phyloP scores from a whole-genome alignment of 345 rosid species.

The Aegle marmelos region DNA sequence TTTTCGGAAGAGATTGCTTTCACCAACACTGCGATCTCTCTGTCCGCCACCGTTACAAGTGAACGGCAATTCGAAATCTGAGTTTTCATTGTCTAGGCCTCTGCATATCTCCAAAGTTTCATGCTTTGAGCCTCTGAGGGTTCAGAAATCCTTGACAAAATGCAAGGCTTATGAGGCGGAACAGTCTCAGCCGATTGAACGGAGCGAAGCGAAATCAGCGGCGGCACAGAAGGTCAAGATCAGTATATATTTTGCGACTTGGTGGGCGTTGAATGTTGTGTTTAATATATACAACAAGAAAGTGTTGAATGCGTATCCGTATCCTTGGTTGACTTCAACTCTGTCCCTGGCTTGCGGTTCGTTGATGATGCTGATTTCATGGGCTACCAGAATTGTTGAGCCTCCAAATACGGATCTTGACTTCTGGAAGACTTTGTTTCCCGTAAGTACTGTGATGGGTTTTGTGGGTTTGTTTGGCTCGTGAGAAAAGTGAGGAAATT shows the following conservation, averaged over 20 bases:
- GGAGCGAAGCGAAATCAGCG: constrained; percentile 37
- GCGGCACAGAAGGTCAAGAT: constrained; percentile 65
- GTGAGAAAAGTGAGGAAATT: constrained; percentile 20
- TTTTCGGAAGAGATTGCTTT: constrained; percentile 29
- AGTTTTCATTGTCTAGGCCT: constrained; percentile 55
- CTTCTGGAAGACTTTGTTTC: constrained; percentile 93
- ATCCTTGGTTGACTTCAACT: constrained; percentile 96
- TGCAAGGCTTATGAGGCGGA: constrained; percentile 92
- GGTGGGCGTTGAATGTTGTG: constrained; percentile 98
- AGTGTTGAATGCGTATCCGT: constrained; percentile 92
- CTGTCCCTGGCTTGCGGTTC: constrained; percentile 94
- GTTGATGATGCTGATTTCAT: constrained; percentile 92
- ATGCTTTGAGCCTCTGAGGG: constrained; percentile 23
- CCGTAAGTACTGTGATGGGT: constrained; percentile 56
- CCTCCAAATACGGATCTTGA: constrained; percentile 87
- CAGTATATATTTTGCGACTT: constrained; percentile 86
- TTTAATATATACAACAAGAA: constrained; percentile 97
- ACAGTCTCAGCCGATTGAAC: constrained; percentile 52
- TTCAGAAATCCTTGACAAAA: constrained; percentile 34
- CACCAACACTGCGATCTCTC: constrained; percentile 31
- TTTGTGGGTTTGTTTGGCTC: constrained; percentile 33
- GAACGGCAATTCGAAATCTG: constrained; percentile 18
- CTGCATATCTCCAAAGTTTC: constrained; percentile 51
- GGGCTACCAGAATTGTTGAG: constrained; percentile 85
- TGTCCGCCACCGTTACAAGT: constrained; percentile 33